Evolutionary conservation across 495 filamentous ascomycete species (phyloP).

Genomic region (Lasiosphaeris hirsuta): DNA sequence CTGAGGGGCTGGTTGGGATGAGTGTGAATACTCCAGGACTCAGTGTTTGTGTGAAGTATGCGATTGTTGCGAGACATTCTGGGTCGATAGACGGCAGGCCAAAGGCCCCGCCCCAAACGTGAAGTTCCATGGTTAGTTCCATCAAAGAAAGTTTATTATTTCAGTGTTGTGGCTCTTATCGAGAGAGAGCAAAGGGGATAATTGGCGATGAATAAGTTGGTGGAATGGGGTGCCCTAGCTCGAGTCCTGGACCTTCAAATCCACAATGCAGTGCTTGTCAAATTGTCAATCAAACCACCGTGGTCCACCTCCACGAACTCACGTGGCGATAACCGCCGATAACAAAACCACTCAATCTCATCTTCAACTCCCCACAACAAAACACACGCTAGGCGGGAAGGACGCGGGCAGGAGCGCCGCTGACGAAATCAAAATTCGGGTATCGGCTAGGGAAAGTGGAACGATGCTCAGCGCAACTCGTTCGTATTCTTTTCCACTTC

Average conservation of each 20-base stretch:
- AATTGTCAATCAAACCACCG: not conserved
- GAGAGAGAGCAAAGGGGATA: not conserved
- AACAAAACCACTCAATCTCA: not conserved
- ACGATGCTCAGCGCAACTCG: too few species aligned
- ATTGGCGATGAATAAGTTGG: not conserved
- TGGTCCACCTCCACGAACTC: slow-evolving; percentile 1
- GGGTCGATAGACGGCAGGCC: slow-evolving; percentile 84
- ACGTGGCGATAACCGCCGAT: slow-evolving; percentile 11
- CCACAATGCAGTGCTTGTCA: not conserved
- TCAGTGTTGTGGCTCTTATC: not conserved
- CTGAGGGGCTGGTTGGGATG: slow-evolving; percentile 66
- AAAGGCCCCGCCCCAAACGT: slow-evolving; percentile 90
- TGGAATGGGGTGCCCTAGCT: not conserved
- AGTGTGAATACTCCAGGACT: slow-evolving; percentile 66
- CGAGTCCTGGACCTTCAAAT: too few species aligned
- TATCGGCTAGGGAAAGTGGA: too few species aligned
- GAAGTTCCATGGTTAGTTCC: slow-evolving; percentile 60
- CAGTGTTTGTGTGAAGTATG: slow-evolving; percentile 61
- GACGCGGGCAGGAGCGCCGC: too few species aligned
- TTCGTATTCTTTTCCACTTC: too few species aligned
- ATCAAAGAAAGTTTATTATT: not conserved
- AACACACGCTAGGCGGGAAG: not conserved
- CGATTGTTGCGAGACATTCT: slow-evolving; percentile 75
- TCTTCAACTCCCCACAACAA: not conserved
- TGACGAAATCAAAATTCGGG: too few species aligned